Evolutionary conservation across 1,284 basidiomycete genomes (phyloP), one percentile per base, ranked within the genome.

Genomic region (Trametes hirsuta): DNA sequence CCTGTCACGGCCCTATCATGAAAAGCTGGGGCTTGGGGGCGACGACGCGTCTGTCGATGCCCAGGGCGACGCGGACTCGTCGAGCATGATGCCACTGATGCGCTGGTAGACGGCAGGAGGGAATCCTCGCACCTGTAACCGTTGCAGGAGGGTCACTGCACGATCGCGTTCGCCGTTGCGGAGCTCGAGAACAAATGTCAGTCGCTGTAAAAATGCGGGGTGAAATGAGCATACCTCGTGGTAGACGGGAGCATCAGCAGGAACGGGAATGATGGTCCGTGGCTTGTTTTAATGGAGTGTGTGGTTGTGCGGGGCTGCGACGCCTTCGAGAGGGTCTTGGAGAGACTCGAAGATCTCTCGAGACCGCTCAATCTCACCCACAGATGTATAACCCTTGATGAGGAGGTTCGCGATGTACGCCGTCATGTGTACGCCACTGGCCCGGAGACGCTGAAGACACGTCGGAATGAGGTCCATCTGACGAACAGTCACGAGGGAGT

Each of bases 341-440:
- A 99, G 83, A n/a, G 80, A 76, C 74, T 96, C 94, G 73, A 99
- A 99, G 48, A 97, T 77, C 34, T 75, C 76, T 37, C 95, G 81
- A 0, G 95, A 87, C 46, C 82, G 77, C 30, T 85, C 85, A 54
- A 97, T 80, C 47, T 90, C 80, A 4, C 90, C 89, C 6, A 83
- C 82, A 30, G 86, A 81, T 0, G 95, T 88, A 71, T 95, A 93
- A 1, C 92, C 94, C 72, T 90, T 90, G 79, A 99, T 98, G 67
- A 98, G 77, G 62, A 93, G 81, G 76, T 99, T 99, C 46, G 91
- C 92, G 64, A 98, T 93, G 75, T 99, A 99, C 0, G 97, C 97
- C 0, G 97, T 99, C 83, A 95, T 90, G 68, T 91, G 90, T 8
- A 96, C 84, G 35, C 87, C 86, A 2, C 82, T 80, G 0, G 75